Evolutionary conservation across 1,284 basidiomycete genomes (phyloP), one percentile per base, ranked within the genome.

Genomic region (Malassezia globosa): DNA sequence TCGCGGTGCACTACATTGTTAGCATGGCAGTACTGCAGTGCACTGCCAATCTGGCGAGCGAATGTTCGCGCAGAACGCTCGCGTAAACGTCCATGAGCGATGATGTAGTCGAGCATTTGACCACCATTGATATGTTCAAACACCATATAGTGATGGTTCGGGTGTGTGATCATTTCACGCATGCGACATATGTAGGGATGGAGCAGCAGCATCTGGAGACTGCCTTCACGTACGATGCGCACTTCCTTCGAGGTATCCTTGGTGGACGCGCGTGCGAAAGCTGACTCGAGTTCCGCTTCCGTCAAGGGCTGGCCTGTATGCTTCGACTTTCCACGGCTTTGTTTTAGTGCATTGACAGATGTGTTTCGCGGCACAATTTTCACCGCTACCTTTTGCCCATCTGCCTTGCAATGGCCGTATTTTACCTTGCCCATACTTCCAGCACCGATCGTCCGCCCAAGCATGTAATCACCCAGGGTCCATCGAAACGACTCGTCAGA

Each of bases 381-480:
- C 76, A 97, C 87, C 8, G 94, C 94, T 57, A 92, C 92, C 81
- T 92, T 94, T 75, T 95, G 88, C 35, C 85, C 85, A 1, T 87
- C 85, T 60, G 82, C 71, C 60, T 85, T 85, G 72, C 92, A 87
- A 34, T 85, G 83, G 6, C 87, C 92, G 16, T 96, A 80, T 77
- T 96, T 97, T 66, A 97, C 94, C 72, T 96, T 96, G 60, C 92
- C 94, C 90, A 97, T 97, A 72, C 87, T 90, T 31, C 94, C 92
- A 33, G 89, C 89, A 41, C 94, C 92, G 27, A 97, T 79, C 3
- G 92, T 96, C 79, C 96, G 96, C 64, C 87, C 87, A 56, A 97
- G 80, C 54, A 86, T 86, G 76, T 95, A 97, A 72, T 96, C 88
- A 34, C 92, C 90, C 11, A 97, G 70, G 37, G 60, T 62, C 53